Percentiles rank a stretch among this genome's conserved stretches.
phyloP scores from a whole-genome alignment of 2,329 filamentous ascomycete species.

The Diaporthe velutina region DNA sequence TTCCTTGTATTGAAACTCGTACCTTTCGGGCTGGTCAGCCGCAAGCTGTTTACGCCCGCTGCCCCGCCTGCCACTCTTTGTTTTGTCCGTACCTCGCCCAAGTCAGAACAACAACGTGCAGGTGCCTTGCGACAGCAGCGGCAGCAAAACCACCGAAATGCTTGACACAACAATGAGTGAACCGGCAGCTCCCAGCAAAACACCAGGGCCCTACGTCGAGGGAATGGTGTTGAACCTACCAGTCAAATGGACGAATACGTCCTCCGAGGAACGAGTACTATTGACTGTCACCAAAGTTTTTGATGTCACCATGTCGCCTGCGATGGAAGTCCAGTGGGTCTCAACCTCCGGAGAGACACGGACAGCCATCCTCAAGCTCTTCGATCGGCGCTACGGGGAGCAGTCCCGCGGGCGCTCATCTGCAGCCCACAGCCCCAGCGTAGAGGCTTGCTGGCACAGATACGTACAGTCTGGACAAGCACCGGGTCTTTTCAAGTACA shows the following conservation, averaged over 20 bases:
- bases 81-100: too few relatives aligned
- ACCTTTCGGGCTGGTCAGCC: too few relatives aligned
- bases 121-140: neutral
- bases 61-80: too few relatives aligned
- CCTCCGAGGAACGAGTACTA: neutral
- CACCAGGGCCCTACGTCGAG: neutral
- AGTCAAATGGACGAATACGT: neutral
- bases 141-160: too few relatives aligned
- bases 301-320: neutral
- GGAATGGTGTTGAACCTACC: neutral
- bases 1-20: too few relatives aligned
- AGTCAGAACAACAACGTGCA: too few relatives aligned
- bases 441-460: constrained; percentile 6
- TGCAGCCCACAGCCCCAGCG: neutral
- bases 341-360: neutral
- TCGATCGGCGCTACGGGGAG: neutral
- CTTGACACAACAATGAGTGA: neutral
- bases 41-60: too few relatives aligned
- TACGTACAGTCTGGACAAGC: neutral
- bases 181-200: neutral
- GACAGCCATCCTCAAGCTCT: constrained; percentile 3
- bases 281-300: constrained; percentile 1
- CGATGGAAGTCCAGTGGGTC: neutral
- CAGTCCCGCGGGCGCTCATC: neutral
- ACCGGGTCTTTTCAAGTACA: neutral